Percentiles rank a stretch among this genome's conserved stretches.
These are phyloP conservation scores for Mortierella sp. DNA, from an alignment of 371 early-diverging fungal species.

Conservation along the genomic window DNA sequence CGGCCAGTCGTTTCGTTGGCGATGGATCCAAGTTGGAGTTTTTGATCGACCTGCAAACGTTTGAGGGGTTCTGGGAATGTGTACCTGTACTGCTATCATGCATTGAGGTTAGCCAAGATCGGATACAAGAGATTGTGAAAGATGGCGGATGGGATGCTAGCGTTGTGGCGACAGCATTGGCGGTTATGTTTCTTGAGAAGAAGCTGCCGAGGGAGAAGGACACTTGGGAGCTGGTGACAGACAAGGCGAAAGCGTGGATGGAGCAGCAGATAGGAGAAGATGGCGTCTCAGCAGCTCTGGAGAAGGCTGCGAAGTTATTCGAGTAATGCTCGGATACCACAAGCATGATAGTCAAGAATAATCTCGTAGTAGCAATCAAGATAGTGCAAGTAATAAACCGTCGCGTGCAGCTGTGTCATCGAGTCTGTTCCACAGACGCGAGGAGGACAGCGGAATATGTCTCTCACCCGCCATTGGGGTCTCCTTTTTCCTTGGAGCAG, in stretches of 20 bases:
- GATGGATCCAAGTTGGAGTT: not conserved
- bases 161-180: slow-evolving; percentile 9
- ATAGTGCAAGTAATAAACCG: too few relatives aligned
- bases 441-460: too few relatives aligned
- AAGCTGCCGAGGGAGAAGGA: slow-evolving; percentile 7
- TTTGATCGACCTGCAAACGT: slow-evolving; percentile 8
- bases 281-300: not conserved
- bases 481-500: too few relatives aligned
- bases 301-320: not conserved
- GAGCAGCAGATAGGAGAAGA: slow-evolving; percentile 1
- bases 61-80: slow-evolving; percentile 11
- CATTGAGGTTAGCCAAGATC: not conserved
- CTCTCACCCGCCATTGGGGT: too few relatives aligned
- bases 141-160: not conserved
- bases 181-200: slow-evolving; percentile 6
- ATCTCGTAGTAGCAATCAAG: too few relatives aligned
- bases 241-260: slow-evolving; percentile 7
- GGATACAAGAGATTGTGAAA: not conserved
- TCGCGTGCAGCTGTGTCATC: too few relatives aligned
- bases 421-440: too few relatives aligned
- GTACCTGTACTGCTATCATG: not conserved
- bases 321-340: too few relatives aligned
- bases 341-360: too few relatives aligned
- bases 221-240: slow-evolving; percentile 1
- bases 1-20: too few relatives aligned